phyloP scores from a whole-genome alignment of 2,329 filamentous ascomycete species.

The Fonsecaea pedrosoi region DNA sequence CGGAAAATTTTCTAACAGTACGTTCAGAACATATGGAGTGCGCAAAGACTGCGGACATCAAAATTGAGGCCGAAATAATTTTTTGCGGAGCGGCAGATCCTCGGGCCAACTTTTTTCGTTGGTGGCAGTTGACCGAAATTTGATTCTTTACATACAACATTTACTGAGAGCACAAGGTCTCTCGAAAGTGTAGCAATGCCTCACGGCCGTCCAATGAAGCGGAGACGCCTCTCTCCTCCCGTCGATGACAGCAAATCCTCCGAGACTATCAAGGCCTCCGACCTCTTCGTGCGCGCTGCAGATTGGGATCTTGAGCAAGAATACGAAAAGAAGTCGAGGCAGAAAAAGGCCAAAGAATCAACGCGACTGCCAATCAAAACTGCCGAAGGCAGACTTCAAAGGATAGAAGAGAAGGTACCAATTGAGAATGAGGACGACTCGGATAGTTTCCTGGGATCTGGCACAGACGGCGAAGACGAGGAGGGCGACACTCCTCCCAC shows the following conservation, averaged over 20 bases:
- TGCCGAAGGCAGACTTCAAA: slow-evolving; percentile 73
- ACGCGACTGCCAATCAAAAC: slow-evolving; percentile 87
- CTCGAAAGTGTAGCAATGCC: slow-evolving; percentile 47
- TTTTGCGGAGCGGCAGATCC: slow-evolving; percentile 22
- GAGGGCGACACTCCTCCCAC: slow-evolving; percentile 48
- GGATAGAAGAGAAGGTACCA: slow-evolving; percentile 53
- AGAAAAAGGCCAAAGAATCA: slow-evolving; percentile 77
- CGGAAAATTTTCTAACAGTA: neutral
- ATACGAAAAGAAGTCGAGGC: slow-evolving; percentile 81
- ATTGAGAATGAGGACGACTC: slow-evolving; percentile 59
- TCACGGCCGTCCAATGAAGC: slow-evolving; percentile 55
- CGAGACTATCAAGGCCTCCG: slow-evolving; percentile 46
- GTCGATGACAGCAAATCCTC: slow-evolving; percentile 46
- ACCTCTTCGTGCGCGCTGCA: slow-evolving; percentile 75
- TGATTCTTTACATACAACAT: slow-evolving; percentile 1
- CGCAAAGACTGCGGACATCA: neutral
- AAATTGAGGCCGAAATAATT: slow-evolving; percentile 9
- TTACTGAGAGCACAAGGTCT: neutral
- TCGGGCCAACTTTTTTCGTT: slow-evolving; percentile 12
- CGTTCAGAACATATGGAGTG: neutral
- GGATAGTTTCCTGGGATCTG: slow-evolving; percentile 68
- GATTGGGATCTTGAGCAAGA: slow-evolving; percentile 92
- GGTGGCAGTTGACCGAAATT: slow-evolving; percentile 8
- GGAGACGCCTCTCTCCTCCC: slow-evolving; percentile 58
- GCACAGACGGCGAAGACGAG: slow-evolving; percentile 63